phyloP scores from a whole-genome alignment of 2,329 filamentous ascomycete species.

The Pseudopyrenochaeta lycopersici region DNA sequence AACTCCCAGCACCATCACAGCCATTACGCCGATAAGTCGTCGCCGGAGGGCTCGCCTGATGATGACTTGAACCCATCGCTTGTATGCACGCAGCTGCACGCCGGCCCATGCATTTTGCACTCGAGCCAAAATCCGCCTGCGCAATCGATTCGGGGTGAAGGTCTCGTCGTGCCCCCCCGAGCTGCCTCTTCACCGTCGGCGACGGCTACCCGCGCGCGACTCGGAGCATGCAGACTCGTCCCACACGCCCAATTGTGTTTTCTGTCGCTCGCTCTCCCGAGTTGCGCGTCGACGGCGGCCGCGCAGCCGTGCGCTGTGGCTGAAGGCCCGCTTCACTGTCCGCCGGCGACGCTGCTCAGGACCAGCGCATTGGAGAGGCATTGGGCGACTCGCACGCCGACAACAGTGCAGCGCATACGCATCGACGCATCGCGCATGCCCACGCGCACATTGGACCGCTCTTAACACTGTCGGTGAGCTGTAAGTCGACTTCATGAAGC shows the following conservation, averaged over 20 bases:
- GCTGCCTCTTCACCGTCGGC: background rate
- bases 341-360: constrained; percentile 25
- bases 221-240: constrained; percentile 7
- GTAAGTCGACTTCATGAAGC: constrained; percentile 14
- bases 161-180: background rate
- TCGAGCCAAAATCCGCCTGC: background rate
- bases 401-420: constrained; percentile 18
- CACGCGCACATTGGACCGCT: constrained; percentile 12
- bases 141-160: background rate
- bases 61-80: constrained; percentile 1
- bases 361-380: constrained; percentile 20
- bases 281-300: constrained; percentile 15
- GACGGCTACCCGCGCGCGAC: constrained; percentile 5
- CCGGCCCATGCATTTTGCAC: constrained; percentile 2
- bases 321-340: constrained; percentile 18
- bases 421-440: constrained; percentile 22
- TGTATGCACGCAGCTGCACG: constrained; percentile 4
- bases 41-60: background rate
- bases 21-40: background rate
- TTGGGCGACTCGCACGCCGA: constrained; percentile 16
- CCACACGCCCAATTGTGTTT: constrained; percentile 8
- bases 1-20: background rate
- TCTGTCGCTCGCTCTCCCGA: constrained; percentile 13
- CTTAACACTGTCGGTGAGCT: constrained; percentile 23
- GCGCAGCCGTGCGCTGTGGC: constrained; percentile 25